A percentile compares a stretch with the other conserved stretches of the same genome.
These are phyloP conservation scores for Musa troglodytarum DNA, from an alignment of 176 grass and related monocot species.

Conservation along the genomic window DNA sequence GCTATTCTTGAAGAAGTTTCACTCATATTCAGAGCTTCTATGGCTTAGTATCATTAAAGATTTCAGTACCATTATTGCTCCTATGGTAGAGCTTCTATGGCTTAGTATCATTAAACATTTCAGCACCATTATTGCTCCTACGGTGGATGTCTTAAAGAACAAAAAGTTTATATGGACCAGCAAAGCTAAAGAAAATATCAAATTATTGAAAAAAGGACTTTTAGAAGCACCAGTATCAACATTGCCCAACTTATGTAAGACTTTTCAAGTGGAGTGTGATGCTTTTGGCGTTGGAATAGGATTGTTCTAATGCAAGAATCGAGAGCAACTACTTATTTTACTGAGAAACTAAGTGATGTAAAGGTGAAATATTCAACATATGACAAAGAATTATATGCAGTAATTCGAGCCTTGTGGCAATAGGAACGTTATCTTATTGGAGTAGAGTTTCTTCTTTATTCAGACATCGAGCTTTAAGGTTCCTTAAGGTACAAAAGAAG, in stretches of 20 bases:
- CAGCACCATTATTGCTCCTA: too few species aligned
- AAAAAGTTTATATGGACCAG: background rate
- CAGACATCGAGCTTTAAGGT: background rate
- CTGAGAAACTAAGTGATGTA: background rate
- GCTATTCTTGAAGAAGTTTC: background rate
- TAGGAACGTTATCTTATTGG: background rate
- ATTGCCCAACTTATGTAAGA: background rate
- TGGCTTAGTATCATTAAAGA: background rate
- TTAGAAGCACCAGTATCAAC: background rate
- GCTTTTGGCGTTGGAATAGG: background rate
- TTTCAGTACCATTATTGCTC: too few species aligned
- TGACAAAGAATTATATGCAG: background rate
- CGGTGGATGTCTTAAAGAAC: background rate
- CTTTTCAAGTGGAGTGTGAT: background rate
- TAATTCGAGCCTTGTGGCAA: background rate
- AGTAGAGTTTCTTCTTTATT: background rate
- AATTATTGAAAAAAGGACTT: background rate
- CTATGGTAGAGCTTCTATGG: background rate
- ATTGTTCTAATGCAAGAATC: background rate
- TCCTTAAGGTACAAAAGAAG: background rate
- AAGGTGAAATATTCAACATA: conserved; percentile 2
- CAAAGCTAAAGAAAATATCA: background rate
- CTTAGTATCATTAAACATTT: too few species aligned
- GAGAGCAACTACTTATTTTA: background rate
- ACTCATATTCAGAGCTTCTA: background rate